phyloP scores from a whole-genome alignment of 164 flowering plant genomes.

The Stephania cephalantha region DNA sequence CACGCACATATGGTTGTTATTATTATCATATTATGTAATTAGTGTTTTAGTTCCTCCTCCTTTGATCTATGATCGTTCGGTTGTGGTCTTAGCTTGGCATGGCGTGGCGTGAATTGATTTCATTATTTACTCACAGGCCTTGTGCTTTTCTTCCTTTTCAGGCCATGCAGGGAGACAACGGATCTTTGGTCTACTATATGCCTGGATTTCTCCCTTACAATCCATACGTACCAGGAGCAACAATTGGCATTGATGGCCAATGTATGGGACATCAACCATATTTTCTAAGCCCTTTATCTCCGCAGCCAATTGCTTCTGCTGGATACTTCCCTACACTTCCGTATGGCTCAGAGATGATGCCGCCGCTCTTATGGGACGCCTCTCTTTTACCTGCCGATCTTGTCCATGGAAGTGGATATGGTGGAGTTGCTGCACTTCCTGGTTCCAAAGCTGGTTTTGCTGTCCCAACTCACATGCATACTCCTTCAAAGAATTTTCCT shows the following conservation, averaged over 20 bases:
- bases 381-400: conserved; percentile 34
- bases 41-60: too few species aligned
- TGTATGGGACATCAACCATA: conserved; percentile 33
- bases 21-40: too few species aligned
- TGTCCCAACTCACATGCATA: conserved; percentile 20
- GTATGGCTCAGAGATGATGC: conserved; percentile 38
- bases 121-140: background rate
- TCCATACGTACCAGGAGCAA: conserved; percentile 30
- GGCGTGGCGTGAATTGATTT: too few species aligned
- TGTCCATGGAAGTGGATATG: conserved; percentile 22
- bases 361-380: conserved; percentile 36
- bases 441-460: conserved; percentile 24
- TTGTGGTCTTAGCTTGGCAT: too few species aligned
- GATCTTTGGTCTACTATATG: conserved; percentile 34
- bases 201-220: conserved; percentile 34
- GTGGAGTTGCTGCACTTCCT: conserved; percentile 23
- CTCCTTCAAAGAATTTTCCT: conserved; percentile 20
- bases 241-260: conserved; percentile 44
- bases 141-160: conserved; percentile 1
- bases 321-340: conserved; percentile 30
- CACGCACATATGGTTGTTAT: too few species aligned
- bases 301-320: conserved; percentile 30
- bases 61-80: too few species aligned
- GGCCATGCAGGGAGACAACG: conserved; percentile 51
- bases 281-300: conserved; percentile 26